Conservation (phyloP, 345 rosid species). For the Salix exigua region DNA sequence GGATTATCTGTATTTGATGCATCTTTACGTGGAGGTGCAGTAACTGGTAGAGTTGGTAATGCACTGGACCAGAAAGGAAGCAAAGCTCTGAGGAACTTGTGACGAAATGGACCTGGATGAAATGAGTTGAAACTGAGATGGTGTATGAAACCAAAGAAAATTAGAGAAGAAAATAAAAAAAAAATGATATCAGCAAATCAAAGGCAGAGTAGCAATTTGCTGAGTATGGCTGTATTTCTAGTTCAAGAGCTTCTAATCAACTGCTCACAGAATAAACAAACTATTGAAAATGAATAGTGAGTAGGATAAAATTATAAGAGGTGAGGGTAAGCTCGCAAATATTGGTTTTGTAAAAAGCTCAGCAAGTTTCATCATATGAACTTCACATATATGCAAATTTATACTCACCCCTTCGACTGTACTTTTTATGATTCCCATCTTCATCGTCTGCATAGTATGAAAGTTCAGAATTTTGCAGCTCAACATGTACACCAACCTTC, state of each 20-base stretch:
- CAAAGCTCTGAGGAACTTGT: constrained; percentile 85
- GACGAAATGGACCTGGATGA: constrained; percentile 70
- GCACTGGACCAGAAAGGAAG: constrained; percentile 99
- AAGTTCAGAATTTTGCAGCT: constrained; percentile 74
- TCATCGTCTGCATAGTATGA: constrained; percentile 90
- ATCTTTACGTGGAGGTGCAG: constrained; percentile 87
- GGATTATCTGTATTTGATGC: constrained; percentile 57
- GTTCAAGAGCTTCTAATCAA: neutral
- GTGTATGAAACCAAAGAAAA: neutral
- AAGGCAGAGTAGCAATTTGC: neutral
- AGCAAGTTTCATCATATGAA: neutral
- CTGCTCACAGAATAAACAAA: neutral
- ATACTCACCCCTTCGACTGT: constrained; percentile 75
- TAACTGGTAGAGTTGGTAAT: constrained; percentile 92
- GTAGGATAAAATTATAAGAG: neutral
- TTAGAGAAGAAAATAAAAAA: neutral
- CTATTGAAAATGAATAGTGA: neutral
- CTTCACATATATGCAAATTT: neutral
- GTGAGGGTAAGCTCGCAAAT: neutral
- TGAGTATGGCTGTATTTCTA: neutral
- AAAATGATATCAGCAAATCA: neutral
- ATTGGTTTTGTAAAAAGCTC: neutral
- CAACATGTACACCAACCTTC: constrained; percentile 62
- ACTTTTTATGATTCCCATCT: constrained; percentile 80
- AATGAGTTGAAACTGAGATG: constrained; percentile 7